These are phyloP conservation scores for Leccinum subtestaceum DNA, from an alignment of 768 basidiomycete species.

Conservation along the genomic window DNA sequence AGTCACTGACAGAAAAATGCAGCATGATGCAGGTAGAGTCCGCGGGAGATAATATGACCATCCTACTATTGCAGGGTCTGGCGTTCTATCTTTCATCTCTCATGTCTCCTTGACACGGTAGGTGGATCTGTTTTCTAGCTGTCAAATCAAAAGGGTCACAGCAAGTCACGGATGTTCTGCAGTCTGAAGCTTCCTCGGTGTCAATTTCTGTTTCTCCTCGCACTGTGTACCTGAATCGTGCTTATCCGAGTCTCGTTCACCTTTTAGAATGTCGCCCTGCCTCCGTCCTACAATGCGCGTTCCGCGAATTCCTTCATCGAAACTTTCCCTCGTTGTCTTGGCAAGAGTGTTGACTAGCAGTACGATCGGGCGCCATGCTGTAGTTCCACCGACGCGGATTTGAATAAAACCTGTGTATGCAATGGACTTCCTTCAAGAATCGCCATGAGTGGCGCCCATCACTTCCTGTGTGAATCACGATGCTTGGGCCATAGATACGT, in stretches of 20 bases:
- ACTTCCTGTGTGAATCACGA: background rate
- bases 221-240: conserved; percentile 41
- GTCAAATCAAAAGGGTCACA: conserved; percentile 9
- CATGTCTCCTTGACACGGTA: no score
- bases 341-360: background rate
- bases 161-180: conserved; percentile 2
- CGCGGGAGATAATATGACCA: conserved; percentile 2
- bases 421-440: background rate
- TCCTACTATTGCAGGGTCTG: background rate
- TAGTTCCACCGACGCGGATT: background rate
- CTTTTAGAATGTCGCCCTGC: conserved; percentile 23
- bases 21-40: conserved; percentile 1
- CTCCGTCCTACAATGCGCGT: conserved; percentile 29
- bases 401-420: no score
- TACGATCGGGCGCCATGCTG: background rate
- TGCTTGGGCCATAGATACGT: no score
- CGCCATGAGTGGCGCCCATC: background rate
- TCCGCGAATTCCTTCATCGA: conserved; percentile 35
- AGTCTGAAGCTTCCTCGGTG: no score
- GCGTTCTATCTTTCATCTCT: conserved; percentile 13
- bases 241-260: conserved; percentile 12
- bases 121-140: background rate
- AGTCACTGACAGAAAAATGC: no score
- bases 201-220: background rate
- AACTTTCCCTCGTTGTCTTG: background rate